Evolutionary conservation across 2,329 filamentous ascomycete species (phyloP).

Genomic region (Ophiostoma novo-ulmi): DNA sequence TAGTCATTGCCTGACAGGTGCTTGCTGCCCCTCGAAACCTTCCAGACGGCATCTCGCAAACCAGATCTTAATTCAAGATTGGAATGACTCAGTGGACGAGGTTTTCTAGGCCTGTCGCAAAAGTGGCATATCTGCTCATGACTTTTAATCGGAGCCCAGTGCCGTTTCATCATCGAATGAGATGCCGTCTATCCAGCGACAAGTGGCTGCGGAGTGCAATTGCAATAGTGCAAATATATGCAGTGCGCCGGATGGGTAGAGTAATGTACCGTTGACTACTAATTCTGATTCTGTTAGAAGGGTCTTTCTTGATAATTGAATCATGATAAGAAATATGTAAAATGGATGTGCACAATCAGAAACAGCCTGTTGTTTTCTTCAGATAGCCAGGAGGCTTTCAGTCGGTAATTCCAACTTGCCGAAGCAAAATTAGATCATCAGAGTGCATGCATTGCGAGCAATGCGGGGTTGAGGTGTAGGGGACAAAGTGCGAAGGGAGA

Average conservation of each 20-base stretch:
- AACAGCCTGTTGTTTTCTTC: conserved; percentile 83
- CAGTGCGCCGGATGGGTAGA: conserved; percentile 2
- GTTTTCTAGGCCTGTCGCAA: conserved; percentile 99
- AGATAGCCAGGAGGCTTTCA: conserved; percentile 53
- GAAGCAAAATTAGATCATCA: conserved; percentile 66
- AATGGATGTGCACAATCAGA: conserved; percentile 52
- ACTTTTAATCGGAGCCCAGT: conserved; percentile 84
- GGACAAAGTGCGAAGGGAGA: not conserved
- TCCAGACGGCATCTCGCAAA: conserved; percentile 11
- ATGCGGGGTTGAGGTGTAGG: conserved; percentile 23
- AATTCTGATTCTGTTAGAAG: not conserved
- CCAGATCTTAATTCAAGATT: conserved; percentile 12
- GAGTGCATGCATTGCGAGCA: conserved; percentile 25
- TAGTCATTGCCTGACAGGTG: conserved; percentile 13
- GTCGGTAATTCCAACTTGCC: conserved; percentile 95
- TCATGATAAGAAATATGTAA: not conserved
- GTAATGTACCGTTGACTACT: conserved; percentile 1
- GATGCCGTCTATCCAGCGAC: not conserved
- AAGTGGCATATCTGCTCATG: conserved; percentile 80
- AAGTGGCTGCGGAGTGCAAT: not conserved
- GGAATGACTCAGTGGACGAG: conserved; percentile 84
- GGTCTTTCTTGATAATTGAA: not conserved
- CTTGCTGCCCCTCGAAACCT: not conserved
- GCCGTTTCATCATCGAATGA: conserved; percentile 73
- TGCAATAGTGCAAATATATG: conserved; percentile 4